Conservation (phyloP, 202 grass and related monocot species). For the Zoysia matrella region DNA sequence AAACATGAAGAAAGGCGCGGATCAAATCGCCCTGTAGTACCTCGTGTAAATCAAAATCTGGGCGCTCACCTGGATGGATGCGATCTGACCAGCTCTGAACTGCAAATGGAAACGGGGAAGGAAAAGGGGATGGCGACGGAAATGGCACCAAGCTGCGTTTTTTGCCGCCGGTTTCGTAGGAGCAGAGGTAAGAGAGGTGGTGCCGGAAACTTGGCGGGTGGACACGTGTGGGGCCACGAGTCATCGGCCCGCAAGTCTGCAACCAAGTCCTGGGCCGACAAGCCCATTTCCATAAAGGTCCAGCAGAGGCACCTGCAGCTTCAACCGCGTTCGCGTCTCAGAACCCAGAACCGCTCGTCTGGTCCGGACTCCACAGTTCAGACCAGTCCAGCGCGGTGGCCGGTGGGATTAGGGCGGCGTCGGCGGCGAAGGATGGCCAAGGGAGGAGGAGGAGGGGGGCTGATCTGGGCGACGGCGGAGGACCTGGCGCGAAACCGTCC, state of each 20-base stretch:
- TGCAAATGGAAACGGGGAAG: not conserved
- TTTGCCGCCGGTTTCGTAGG: slow-evolving; percentile 47
- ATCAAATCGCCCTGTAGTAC: not conserved
- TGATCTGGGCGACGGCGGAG: slow-evolving; percentile 76
- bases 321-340: not conserved
- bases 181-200: not conserved
- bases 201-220: slow-evolving; percentile 23
- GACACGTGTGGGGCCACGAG: not conserved
- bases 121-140: not conserved
- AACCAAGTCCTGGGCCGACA: no score
- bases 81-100: not conserved
- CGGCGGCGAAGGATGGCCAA: slow-evolving; percentile 50
- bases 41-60: not conserved
- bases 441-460: slow-evolving; percentile 40
- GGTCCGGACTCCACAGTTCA: not conserved
- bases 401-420: not conserved
- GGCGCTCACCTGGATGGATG: slow-evolving; percentile 22
- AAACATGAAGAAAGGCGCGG: not conserved
- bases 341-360: not conserved
- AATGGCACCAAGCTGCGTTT: slow-evolving; percentile 29
- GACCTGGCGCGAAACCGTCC: slow-evolving; percentile 65
- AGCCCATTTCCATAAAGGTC: not conserved
- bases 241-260: not conserved
- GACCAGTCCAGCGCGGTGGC: not conserved
- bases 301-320: not conserved